phyloP scores from a whole-genome alignment of 2,329 filamentous ascomycete species.

The Penicillium sumatraense region DNA sequence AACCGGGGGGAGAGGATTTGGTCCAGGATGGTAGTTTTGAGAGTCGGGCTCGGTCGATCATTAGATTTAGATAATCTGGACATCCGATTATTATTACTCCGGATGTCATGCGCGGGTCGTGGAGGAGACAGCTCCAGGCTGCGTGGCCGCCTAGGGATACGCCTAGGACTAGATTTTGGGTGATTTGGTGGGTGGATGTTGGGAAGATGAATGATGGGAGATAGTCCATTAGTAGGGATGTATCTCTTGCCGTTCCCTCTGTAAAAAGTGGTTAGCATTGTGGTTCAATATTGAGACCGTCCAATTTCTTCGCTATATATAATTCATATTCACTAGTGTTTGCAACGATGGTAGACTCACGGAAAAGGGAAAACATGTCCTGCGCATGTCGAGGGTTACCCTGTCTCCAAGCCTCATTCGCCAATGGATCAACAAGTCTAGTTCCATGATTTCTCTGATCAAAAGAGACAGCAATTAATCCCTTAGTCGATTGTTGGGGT shows the following conservation, averaged over 20 bases:
- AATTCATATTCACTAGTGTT: no score
- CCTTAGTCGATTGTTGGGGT: constrained; percentile 48
- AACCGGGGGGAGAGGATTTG: constrained; percentile 58
- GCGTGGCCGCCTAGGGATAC: constrained; percentile 87
- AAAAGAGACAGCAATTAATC: constrained; percentile 80
- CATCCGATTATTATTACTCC: constrained; percentile 84
- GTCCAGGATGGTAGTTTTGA: constrained; percentile 69
- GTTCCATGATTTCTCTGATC: constrained; percentile 93
- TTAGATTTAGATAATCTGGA: constrained; percentile 81
- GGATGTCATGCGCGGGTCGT: constrained; percentile 77
- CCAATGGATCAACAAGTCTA: constrained; percentile 66
- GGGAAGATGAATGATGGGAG: constrained; percentile 76
- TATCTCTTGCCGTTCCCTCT: constrained; percentile 75
- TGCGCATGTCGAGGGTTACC: constrained; percentile 83
- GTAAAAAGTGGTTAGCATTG: no score
- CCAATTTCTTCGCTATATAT: background rate
- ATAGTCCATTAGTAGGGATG: constrained; percentile 74
- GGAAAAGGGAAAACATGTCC: constrained; percentile 86
- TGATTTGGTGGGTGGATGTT: constrained; percentile 51
- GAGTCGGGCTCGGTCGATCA: constrained; percentile 76
- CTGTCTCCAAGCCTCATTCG: constrained; percentile 78
- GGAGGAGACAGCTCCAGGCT: constrained; percentile 80
- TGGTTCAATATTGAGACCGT: background rate
- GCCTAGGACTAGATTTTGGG: constrained; percentile 75
- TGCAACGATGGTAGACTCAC: constrained; percentile 50